phyloP scores from a whole-genome alignment of 2,329 filamentous ascomycete genomes.

The Talaromyces sp. region DNA sequence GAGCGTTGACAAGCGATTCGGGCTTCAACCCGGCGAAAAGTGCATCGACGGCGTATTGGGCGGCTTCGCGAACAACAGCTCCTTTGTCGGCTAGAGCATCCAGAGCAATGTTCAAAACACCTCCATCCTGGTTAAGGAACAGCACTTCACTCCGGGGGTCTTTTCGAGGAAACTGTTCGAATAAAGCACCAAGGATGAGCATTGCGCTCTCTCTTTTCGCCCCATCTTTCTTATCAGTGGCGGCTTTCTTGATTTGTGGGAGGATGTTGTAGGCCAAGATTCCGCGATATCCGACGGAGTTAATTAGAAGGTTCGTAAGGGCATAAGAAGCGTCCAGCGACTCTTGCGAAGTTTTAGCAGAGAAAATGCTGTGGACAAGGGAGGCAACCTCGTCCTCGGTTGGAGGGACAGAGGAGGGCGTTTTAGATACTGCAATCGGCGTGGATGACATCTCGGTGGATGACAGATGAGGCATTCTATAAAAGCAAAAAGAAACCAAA shows the following conservation, averaged over 20 bases:
- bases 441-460: conserved; percentile 37
- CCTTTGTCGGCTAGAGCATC: conserved; percentile 90
- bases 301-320: conserved; percentile 58
- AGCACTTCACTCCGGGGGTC: conserved; percentile 75
- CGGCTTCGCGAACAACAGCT: conserved; percentile 78
- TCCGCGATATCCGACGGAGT: conserved; percentile 60
- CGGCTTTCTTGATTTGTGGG: conserved; percentile 66
- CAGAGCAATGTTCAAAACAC: conserved; percentile 65
- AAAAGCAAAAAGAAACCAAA: neutral
- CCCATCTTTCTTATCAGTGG: conserved; percentile 88
- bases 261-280: conserved; percentile 59
- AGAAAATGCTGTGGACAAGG: conserved; percentile 64
- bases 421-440: conserved; percentile 47
- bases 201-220: conserved; percentile 83
- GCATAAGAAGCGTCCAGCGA: conserved; percentile 65
- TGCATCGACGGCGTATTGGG: conserved; percentile 88
- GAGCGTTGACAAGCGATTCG: conserved; percentile 75
- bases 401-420: conserved; percentile 47
- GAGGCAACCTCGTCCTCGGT: conserved; percentile 61
- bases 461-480: conserved; percentile 46
- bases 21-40: conserved; percentile 73
- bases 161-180: conserved; percentile 77
- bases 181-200: conserved; percentile 88
- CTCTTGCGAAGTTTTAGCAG: conserved; percentile 61
- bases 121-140: conserved; percentile 75